phyloP scores from a whole-genome alignment of 129 eudicot species.

The Saposhnikovia divaricata region DNA sequence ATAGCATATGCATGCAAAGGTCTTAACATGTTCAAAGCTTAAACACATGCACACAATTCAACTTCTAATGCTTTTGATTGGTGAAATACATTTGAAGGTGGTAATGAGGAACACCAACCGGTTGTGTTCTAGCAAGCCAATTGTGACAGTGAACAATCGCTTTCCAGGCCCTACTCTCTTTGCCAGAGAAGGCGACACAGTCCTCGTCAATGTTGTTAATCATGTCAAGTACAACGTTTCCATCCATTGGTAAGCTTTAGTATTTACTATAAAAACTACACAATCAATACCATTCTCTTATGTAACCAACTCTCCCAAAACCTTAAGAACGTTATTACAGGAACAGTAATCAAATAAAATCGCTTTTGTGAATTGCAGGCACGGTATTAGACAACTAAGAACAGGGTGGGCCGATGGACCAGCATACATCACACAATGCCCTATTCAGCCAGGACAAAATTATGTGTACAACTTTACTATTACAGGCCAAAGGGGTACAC shows the following conservation, averaged over 20 bases:
- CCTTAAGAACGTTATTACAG: too few species aligned
- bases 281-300: background rate
- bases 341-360: background rate
- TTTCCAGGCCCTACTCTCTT: slow-evolving; percentile 74
- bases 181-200: slow-evolving; percentile 70
- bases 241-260: slow-evolving; percentile 55
- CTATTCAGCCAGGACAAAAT: slow-evolving; percentile 64
- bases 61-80: background rate
- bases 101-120: slow-evolving; percentile 52
- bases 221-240: slow-evolving; percentile 70
- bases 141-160: slow-evolving; percentile 63
- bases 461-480: slow-evolving; percentile 68
- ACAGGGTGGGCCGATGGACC: slow-evolving; percentile 96
- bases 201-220: slow-evolving; percentile 63
- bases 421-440: slow-evolving; percentile 82
- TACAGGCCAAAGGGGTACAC: slow-evolving; percentile 81
- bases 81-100: slow-evolving; percentile 33
- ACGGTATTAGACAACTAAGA: slow-evolving; percentile 72
- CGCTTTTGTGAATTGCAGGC: slow-evolving; percentile 30
- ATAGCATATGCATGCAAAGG: background rate
- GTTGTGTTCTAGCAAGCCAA: slow-evolving; percentile 55
- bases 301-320: too few species aligned
- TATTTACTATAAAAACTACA: background rate
- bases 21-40: background rate
- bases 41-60: background rate